Evolutionary conservation across 306 rosid genomes (phyloP), one percentile per base, ranked within the genome.

Genomic region (Aeschynomene evenia): DNA sequence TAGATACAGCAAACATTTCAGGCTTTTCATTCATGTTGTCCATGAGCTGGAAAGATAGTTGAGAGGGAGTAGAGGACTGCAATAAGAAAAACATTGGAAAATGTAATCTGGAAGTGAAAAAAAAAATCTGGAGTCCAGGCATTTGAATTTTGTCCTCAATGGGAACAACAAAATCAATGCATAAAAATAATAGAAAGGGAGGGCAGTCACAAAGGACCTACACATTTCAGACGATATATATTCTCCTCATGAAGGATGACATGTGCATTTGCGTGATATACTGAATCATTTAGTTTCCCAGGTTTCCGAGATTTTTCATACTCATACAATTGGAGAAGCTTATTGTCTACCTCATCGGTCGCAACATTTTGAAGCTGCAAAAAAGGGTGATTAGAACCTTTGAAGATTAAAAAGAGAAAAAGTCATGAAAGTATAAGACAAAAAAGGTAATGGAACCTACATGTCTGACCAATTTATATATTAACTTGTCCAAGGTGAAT

Each of bases 401-500:
- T 2, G 51, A 61, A 57, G 66, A 21, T 2, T 14, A 15, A 0
- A 4, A 14, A 15, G 4, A 65, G 63, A 81, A 69, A 36, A 34
- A 8, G 16, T 36, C 40, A 70, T 40, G 66, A 63, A 39, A 55
- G 63, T 15, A 63, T 9, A 81, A 72, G 19, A 46, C 2, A 29
- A 52, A 75, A 21, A 45, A 60, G 69, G 72, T 26, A 33, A 65
- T 26, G 12, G 26, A 77, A 36, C 16, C 39, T 53, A 86, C 99
- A 89, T 91, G 99, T 85, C 92, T 91, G 67, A 95, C 87, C 42
- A 95, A 80, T 85, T 89, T 95, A 86, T 85, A 95, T 40, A 95
- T 89, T 75, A 95, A 71, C 79, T 91, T 95, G 86, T 91, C 99
- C 86, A 95, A 78, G 46, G 99, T 95, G 83, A 95, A 95, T 63